These are phyloP conservation scores for Sistotremastrum suecicum DNA, from an alignment of 768 basidiomycete species.

Conservation along the genomic window DNA sequence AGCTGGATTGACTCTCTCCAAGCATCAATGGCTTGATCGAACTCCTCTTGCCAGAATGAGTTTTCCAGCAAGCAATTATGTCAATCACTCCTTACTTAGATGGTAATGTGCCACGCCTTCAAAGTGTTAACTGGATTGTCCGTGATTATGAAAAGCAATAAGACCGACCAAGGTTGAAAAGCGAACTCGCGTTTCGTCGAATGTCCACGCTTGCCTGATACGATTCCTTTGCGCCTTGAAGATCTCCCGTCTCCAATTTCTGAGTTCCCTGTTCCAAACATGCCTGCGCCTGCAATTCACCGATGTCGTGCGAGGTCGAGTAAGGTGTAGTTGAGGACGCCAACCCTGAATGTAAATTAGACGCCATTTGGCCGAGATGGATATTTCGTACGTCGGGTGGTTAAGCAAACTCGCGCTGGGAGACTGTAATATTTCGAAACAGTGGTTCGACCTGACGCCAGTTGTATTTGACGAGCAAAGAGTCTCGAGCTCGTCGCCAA, in stretches of 20 bases:
- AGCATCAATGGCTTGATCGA: constrained; percentile 67
- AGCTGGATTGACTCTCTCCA: constrained; percentile 78
- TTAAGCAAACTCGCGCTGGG: no score
- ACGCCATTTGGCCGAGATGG: no score
- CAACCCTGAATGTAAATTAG: constrained; percentile 35
- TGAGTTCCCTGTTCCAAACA: constrained; percentile 75
- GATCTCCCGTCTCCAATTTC: constrained; percentile 78
- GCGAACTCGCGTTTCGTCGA: constrained; percentile 61
- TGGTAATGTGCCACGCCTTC: constrained; percentile 72
- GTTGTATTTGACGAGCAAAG: no score
- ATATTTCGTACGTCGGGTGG: no score
- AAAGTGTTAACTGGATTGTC: no score
- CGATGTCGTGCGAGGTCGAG: constrained; percentile 72
- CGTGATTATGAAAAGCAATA: no score
- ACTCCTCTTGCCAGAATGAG: constrained; percentile 47
- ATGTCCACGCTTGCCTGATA: constrained; percentile 74
- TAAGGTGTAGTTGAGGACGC: constrained; percentile 70
- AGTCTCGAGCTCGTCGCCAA: no score
- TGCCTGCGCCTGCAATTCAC: constrained; percentile 61
- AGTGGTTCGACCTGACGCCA: no score
- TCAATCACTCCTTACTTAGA: constrained; percentile 42
- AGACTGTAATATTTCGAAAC: no score
- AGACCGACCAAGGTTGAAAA: constrained; percentile 54
- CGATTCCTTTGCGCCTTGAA: constrained; percentile 59
- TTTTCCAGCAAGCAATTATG: background rate